Base-by-base conservation (phyloP, 768 basidiomycete genomes). In the Auriscalpium orientale region DNA sequence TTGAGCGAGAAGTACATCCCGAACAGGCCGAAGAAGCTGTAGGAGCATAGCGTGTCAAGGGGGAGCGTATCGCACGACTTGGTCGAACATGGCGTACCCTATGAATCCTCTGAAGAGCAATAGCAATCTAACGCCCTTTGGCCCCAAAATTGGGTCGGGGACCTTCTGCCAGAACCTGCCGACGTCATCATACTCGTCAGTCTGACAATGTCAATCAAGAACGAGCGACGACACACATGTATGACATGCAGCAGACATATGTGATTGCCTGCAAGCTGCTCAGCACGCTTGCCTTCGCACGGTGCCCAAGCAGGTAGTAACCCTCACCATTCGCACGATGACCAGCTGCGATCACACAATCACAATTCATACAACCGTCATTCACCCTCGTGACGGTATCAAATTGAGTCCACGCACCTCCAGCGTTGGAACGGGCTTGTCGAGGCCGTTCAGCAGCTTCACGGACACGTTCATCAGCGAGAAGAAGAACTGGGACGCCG, bases 1-100 rank as follows among this genome's bases (percentile, higher is more conserved):
- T 83, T 76, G 11, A 91, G 71, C 1, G 87, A 82, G 63, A 81
- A 86, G 66, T 87, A 88, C n/a, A 80, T 71, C 15, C 84, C 82
- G 55, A 81, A 82, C 7, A 91, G 69, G 4, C 84, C 85, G 52
- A 89, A 78, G 67, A 91, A 95, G 2, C 86, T 89, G 53, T 1
- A 54, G 6, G 20, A 28, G 28, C 28, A 28, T 7, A 28, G 28
- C 7, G 28, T 7, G 28, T 28, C 28, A 28, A 28, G 28, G 7
- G 28, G 28, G 28, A 28, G 28, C 5, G 28, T 4, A 28, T 7
- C 28, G 28, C 28, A 28, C 28, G 28, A 28, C 28, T 28, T 2
- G 7, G 28, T 28, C 28, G 28, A 28, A 28, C 28, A 28, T 20
- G 36, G 64, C 75, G 44, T 55, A 86, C 80, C 88, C 89, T n/a